A percentile compares a stretch with the other conserved stretches of the same genome.
Conservation (phyloP, 352 stramenopile species). For the Phytophthora capsici region DNA sequence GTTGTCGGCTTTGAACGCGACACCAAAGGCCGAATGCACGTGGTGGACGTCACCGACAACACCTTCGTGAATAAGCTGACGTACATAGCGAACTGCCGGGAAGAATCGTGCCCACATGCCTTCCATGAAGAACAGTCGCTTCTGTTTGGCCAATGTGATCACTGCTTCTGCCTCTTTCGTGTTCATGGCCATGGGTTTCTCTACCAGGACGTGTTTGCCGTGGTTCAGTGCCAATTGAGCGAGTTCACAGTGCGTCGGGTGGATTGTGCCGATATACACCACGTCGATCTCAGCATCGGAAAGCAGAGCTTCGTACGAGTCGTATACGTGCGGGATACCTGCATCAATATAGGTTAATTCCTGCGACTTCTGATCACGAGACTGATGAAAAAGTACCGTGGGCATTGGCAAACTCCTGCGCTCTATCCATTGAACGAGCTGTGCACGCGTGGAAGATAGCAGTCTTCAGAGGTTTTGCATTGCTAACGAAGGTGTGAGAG, state of each 20-base stretch:
- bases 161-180: slow-evolving; percentile 69
- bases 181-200: slow-evolving; percentile 92
- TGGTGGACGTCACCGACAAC: slow-evolving; percentile 60
- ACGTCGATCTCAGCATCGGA: slow-evolving; percentile 83
- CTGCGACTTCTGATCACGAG: neutral
- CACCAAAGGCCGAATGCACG: slow-evolving; percentile 43
- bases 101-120: slow-evolving; percentile 90
- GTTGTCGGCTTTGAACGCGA: slow-evolving; percentile 40
- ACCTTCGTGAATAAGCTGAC: slow-evolving; percentile 45
- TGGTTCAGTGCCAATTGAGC: slow-evolving; percentile 40
- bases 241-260: slow-evolving; percentile 70
- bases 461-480: slow-evolving; percentile 33
- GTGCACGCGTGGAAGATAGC: slow-evolving; percentile 33
- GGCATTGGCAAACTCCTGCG: slow-evolving; percentile 49
- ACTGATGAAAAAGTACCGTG: slow-evolving; percentile 43
- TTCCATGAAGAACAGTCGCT: slow-evolving; percentile 70
- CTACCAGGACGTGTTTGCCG: slow-evolving; percentile 78
- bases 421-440: slow-evolving; percentile 48
- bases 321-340: slow-evolving; percentile 71
- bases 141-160: slow-evolving; percentile 23
- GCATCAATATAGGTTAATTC: neutral
- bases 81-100: slow-evolving; percentile 62
- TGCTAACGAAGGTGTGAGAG: slow-evolving; percentile 62
- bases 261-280: slow-evolving; percentile 90
- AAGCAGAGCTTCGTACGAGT: slow-evolving; percentile 85